Base-by-base conservation (phyloP, 1,284 basidiomycete genomes). In the Pseudozyma pruni region DNA sequence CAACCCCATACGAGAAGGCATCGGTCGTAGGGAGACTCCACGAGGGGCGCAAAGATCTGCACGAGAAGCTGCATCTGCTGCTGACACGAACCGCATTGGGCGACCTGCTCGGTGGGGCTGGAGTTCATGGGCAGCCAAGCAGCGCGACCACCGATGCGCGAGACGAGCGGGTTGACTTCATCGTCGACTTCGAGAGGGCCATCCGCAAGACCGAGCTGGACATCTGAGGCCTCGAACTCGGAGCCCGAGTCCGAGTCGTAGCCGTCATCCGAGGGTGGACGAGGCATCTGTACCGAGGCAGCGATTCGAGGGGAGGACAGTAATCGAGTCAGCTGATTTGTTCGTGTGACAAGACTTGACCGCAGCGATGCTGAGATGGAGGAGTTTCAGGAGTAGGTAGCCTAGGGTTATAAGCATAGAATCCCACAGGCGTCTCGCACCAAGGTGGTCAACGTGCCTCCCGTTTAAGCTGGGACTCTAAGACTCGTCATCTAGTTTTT, bases 21-120 rank as follows among this genome's bases (percentile, higher is more conserved):
- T 11, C 80, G 76, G 54, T 82, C 80, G 48, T 69, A 80, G 10
- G 76, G 50, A 1, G 79, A 81, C 38, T 68, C 78, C 27, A 77
- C 78, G 8, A 81, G 69, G 4, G 80, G 80, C 7, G 80, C 80
- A 60, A 82, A 82, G 50, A 82, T 77, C 49, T 82, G 75, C 1
- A 81, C 71, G n/a, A 82, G 62, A 8, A 82, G 72, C 46, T 80
- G 76, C 80, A 82, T 82, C 29, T 69, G 61, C 27, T 70, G 62
- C n/a, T 62, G 51, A 49, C 80, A 82, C 22, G 60, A 44, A 17
- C 34, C 34, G 48, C 79, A 81, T 6, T 60, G 33, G 0, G 77
- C 64, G 2, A 74, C 49, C 1, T 63, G 48, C 4, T 53, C 46
- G 4, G 70, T 62, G 2, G 76, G 77, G 8, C 45, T 54, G 0